Percentiles rank a stretch among this genome's conserved stretches.
These are phyloP conservation scores for Aspergillus quadrilineatus DNA, from an alignment of 2,329 filamentous ascomycete genomes.

Conservation along the genomic window DNA sequence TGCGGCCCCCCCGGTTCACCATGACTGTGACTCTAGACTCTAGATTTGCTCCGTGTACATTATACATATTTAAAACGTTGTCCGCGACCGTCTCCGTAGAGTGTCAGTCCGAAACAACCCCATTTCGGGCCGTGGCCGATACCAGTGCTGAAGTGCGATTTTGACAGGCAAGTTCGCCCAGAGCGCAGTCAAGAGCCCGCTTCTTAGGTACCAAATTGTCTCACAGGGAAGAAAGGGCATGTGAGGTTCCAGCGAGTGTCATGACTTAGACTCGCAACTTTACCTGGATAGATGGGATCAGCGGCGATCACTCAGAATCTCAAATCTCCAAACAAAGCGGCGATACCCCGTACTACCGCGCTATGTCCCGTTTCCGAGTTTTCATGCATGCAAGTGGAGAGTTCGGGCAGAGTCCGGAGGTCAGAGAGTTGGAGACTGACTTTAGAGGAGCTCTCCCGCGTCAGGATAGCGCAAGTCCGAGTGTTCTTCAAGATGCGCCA, in stretches of 20 bases:
- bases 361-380: not conserved
- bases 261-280: not conserved
- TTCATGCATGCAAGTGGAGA: conserved; percentile 2
- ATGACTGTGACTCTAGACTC: not conserved
- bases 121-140: not conserved
- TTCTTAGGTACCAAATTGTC: not conserved
- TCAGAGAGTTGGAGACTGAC: not conserved
- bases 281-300: not conserved
- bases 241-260: not conserved
- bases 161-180: not conserved
- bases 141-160: not conserved
- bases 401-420: not conserved
- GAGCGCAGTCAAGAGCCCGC: not conserved
- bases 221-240: not conserved
- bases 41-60: not conserved
- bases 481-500: conserved; percentile 84
- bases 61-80: not conserved
- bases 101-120: not conserved
- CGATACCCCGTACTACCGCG: not conserved
- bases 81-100: not conserved
- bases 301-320: not conserved
- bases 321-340: not conserved
- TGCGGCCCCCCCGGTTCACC: not conserved
- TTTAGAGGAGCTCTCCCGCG: conserved; percentile 37
- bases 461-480: conserved; percentile 89